Base-by-base conservation (phyloP, 2,329 filamentous ascomycete genomes). In the Fusarium bactridioides region DNA sequence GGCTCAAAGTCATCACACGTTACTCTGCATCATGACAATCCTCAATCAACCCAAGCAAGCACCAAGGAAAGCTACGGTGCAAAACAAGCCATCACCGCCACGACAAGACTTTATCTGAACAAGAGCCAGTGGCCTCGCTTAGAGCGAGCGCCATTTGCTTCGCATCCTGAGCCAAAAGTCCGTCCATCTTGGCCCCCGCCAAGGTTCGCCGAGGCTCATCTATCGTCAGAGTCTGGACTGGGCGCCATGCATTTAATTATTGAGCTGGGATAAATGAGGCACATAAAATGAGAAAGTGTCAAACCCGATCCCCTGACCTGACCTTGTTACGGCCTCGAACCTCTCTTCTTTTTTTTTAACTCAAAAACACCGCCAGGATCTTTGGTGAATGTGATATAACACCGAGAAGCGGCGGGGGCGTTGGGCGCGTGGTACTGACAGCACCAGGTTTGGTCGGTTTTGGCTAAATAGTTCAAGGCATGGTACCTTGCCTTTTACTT, bases 61-160 rank as follows among this genome's bases (percentile, higher is more conserved):
- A 15, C 35, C 43, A 43, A 51, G 33, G 50, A 53, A 53, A 53
- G 33, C 33, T 53, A 27, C 48, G 13, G 23, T 53, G 31, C 40
- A 38, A 44, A 25, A 66, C 50, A 54, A 65, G 58, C 57, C 61
- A 66, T 65, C 37, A 25, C 44, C 62, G 58, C 61, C 50, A 57
- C 40, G 15, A 40, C 7, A 51, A 23, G 13, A 38, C 40, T n/a
- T 16, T 27, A 50, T 15, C 37, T 25, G 31, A 65, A 65, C 66
- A 56, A 10, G 58, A 74, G 62, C 75, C 69, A 72, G 66, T 74
- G 63, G 58, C 54, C 59, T 68, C 63, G 65, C 75, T 70, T 73
- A 66, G 62, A 57, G 47, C 61, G 60, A 50, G 31, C 65, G 72
- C 67, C 69, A 69, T 72, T 64, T 60, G 59, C 58, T 50, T 69